phyloP scores from a whole-genome alignment of 2,329 filamentous ascomycete genomes.

The Stachybotrys echinatus region DNA sequence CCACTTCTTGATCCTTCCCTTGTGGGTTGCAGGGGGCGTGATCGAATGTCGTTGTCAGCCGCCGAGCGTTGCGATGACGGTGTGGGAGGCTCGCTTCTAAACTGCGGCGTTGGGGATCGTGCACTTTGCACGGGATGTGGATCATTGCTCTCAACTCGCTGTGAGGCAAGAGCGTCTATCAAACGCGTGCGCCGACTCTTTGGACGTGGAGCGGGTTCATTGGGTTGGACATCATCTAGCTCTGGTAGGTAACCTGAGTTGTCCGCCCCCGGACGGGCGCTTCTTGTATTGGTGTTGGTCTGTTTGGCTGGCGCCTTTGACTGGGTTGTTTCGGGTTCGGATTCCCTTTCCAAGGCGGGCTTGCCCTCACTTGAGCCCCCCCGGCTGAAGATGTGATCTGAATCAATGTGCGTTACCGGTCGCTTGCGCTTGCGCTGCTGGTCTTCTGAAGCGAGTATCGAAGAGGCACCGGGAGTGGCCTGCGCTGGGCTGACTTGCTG shows the following conservation, averaged over 20 bases:
- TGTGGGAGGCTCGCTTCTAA: conserved; percentile 3
- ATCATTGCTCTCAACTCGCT: conserved; percentile 28
- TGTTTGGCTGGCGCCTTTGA: background rate
- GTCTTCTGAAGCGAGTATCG: background rate
- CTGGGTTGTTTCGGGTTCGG: background rate
- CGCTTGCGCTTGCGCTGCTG: background rate
- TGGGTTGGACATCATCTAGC: background rate
- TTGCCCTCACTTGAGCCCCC: background rate
- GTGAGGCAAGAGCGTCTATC: conserved; percentile 37
- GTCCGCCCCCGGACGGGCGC: background rate
- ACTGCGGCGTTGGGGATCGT: conserved; percentile 12
- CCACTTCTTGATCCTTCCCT: conserved; percentile 19
- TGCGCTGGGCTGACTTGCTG: background rate
- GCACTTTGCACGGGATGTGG: conserved; percentile 3
- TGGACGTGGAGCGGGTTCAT: conserved; percentile 3
- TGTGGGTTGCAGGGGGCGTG: conserved; percentile 19
- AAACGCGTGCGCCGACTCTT: conserved; percentile 23
- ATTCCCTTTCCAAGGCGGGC: background rate
- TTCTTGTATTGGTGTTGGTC: background rate
- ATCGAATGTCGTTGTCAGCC: conserved; percentile 8
- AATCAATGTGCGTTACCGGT: background rate
- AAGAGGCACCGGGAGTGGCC: background rate
- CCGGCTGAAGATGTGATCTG: background rate
- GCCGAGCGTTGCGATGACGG: background rate
- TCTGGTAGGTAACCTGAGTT: background rate